Evolutionary conservation across 345 rosid species (phyloP), one percentile per base, ranked within the genome.

Genomic region (Clausena lansium): DNA sequence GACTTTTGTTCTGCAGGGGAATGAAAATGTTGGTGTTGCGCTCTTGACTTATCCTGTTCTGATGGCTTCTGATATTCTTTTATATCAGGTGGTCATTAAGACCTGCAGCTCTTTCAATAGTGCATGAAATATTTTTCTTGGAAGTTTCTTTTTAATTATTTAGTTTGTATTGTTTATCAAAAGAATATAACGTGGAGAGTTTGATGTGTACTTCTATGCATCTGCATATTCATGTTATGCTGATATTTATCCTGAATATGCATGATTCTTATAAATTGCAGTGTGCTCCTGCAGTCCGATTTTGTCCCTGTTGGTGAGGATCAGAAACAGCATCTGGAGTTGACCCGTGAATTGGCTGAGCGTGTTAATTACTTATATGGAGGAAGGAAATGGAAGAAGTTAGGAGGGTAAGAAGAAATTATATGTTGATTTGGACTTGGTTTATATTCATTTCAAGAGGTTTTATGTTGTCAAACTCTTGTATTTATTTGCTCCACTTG

Each of bases 241-340:
- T 75, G 80, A 68, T 76, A 33, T 39, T 65, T 62, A 57, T 71
- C 67, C 79, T 86, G 75, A 82, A 64, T 68, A 68, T 78, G 81
- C 76, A 72, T 64, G 72, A 78, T 80, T 82, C 91, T 90, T 81
- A 84, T 81, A 80, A 70, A 67, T 71, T 82, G 85, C 83, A 83
- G 84, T 86, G 70, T 88, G 83, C 79, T 64, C 84, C 75, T 90
- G 90, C 88, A 92, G 97, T 80, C 99, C 27, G 99, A 95, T 79
- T 89, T 90, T 79, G 98, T 93, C 54, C 99, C 99, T 38, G 99
- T 95, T 72, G 99, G 97, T 59, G 98, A 93, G 86, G 98, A 92
- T 76, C 99, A 95, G 89, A 95, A 93, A 88, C 99, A 93, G 83
- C 99, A 95, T 77, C 77, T 95, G 65, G 98, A 93, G 87, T 88